These are phyloP conservation scores for Rhynchosporium agropyri DNA, from an alignment of 2,329 filamentous ascomycete genomes.

Conservation along the genomic window DNA sequence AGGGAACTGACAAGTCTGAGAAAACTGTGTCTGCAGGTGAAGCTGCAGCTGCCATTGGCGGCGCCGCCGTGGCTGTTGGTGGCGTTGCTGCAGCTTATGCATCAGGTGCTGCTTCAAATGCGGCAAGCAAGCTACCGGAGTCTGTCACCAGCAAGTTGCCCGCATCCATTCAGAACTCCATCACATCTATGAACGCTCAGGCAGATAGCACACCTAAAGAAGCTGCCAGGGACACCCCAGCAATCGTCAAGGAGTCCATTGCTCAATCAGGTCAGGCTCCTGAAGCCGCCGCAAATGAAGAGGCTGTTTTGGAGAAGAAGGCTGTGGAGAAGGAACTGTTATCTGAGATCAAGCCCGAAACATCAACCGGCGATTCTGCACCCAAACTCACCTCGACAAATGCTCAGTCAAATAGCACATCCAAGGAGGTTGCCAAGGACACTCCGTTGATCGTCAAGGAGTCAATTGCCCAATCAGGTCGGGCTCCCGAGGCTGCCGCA, in stretches of 20 bases:
- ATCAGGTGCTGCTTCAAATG: conserved; percentile 43
- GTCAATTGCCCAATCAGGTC: conserved; percentile 59
- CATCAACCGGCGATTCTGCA: conserved; percentile 39
- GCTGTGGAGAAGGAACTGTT: conserved; percentile 74
- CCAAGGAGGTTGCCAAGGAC: conserved; percentile 48
- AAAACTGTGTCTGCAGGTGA: conserved; percentile 48
- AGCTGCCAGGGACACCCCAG: conserved; percentile 55
- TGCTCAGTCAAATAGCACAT: conserved; percentile 48
- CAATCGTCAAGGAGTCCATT: conserved; percentile 60
- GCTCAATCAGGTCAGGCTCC: conserved; percentile 61
- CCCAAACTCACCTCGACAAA: conserved; percentile 45
- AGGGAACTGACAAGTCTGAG: conserved; percentile 57
- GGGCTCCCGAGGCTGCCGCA: conserved; percentile 70
- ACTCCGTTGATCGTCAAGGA: conserved; percentile 60
- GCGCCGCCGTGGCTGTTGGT: conserved; percentile 48
- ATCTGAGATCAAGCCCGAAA: conserved; percentile 57
- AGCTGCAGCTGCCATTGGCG: conserved; percentile 47
- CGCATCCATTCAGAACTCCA: conserved; percentile 54
- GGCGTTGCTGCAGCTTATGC: conserved; percentile 48
- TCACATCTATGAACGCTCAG: conserved; percentile 52
- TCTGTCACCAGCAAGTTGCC: conserved; percentile 56
- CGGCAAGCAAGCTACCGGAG: conserved; percentile 55
- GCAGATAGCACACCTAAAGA: conserved; percentile 46
- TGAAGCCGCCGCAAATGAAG: conserved; percentile 70
- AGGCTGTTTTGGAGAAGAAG: conserved; percentile 75